Evolutionary conservation across 1,284 basidiomycete species (phyloP).

Genomic region (Hemileia vastatrix): DNA sequence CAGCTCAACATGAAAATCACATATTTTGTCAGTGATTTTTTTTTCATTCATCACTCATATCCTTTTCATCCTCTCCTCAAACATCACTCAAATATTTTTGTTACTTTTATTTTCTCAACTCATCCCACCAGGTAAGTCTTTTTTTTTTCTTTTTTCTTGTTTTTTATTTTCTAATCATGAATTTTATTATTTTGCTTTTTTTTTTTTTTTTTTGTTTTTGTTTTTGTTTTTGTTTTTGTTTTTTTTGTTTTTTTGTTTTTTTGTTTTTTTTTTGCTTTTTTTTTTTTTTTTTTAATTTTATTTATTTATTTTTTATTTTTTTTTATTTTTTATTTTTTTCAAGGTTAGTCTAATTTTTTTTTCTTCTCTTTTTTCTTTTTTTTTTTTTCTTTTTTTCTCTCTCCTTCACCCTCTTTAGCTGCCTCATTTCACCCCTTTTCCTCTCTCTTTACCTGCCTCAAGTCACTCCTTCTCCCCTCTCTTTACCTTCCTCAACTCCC

Average conservation of each 20-base stretch:
- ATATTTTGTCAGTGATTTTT: too few relatives aligned
- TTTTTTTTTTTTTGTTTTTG: not conserved
- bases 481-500: too few relatives aligned
- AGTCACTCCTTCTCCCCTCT: too few relatives aligned
- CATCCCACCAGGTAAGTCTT: not conserved
- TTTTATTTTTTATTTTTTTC: not conserved
- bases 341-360: not conserved
- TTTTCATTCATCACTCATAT: too few relatives aligned
- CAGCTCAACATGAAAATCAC: too few relatives aligned
- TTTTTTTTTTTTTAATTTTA: not conserved
- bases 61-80: too few relatives aligned
- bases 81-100: too few relatives aligned
- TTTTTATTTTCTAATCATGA: not conserved
- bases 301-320: not conserved
- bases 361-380: not conserved
- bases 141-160: not conserved
- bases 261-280: not conserved
- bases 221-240: not conserved
- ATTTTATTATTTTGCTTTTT: not conserved
- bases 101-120: too few relatives aligned
- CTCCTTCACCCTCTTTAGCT: too few relatives aligned
- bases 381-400: not conserved
- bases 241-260: not conserved
- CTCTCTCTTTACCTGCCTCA: too few relatives aligned
- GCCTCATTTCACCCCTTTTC: too few relatives aligned